Evolutionary conservation across 352 stramenopile genomes (phyloP), one percentile per base, ranked within the genome.

Genomic region (Globisporangium nunn): DNA sequence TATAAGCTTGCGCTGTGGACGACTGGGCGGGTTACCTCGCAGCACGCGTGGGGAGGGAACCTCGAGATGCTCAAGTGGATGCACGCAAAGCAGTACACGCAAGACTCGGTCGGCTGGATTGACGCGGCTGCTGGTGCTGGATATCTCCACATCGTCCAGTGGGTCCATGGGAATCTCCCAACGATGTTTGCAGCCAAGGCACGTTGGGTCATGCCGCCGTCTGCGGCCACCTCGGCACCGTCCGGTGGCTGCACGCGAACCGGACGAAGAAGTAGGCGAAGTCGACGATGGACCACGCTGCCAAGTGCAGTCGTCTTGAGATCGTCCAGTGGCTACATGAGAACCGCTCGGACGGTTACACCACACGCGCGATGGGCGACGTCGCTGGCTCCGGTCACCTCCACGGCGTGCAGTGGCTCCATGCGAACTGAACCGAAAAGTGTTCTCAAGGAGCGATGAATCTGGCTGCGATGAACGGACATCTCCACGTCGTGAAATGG

Each of bases 211-310:
- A 2, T 15, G 37, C 37, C 37, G 37, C 37, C 11, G 37, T 2
- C 6, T 4, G 5, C 2, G 67, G 70, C 11, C 53, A 67, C 51
- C 28, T 75, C n/a, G 35, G 59, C 0, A 43, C 73, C 6, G 58
- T 75, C 3, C 55, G 69, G 29, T 78, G 71, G 61, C 59, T 78
- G 8, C 64, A 78, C 41, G 49, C 30, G 29, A 23, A 75, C 43
- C 54, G 64, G 37, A 41, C 37, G 7, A 10, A 41, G 37, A 10
- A 10, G 11, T 41, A 10, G 37, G 2, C 6, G 6, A 41, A 15
- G 37, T 41, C 37, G 7, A 10, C 37, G 6, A 10, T 41, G 37
- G 37, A 15, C 37, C 7, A 15, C 14, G 37, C 37, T 41, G 37
- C 11, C 5, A 41, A 41, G 3, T 41, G 14, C 37, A 15, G 37